These are phyloP conservation scores for Mycena epipterygia DNA, from an alignment of 768 basidiomycete species.

Conservation along the genomic window DNA sequence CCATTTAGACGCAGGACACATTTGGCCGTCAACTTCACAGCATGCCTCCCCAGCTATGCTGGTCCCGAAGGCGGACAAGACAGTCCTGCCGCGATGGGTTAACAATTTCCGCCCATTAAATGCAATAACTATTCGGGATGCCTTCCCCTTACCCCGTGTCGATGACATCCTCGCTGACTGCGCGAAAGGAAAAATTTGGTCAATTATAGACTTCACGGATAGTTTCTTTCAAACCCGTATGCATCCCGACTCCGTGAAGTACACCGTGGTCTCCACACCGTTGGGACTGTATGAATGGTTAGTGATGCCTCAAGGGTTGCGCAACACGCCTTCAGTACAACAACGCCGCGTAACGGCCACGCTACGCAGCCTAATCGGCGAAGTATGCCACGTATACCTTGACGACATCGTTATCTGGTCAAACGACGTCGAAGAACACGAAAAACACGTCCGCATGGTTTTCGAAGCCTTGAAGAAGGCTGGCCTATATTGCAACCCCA, in stretches of 20 bases:
- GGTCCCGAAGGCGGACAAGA: constrained; percentile 47
- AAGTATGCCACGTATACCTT: constrained; percentile 51
- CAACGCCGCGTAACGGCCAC: constrained; percentile 42
- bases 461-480: constrained; percentile 35
- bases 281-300: too few species aligned
- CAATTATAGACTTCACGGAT: too few species aligned
- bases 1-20: constrained; percentile 41
- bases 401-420: constrained; percentile 56
- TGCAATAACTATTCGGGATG: constrained; percentile 44
- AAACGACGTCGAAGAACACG: constrained; percentile 43
- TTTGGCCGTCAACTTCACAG: constrained; percentile 47
- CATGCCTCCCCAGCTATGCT: constrained; percentile 51
- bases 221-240: constrained; percentile 52
- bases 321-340: constrained; percentile 45
- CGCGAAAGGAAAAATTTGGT: too few species aligned
- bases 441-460: constrained; percentile 36
- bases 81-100: constrained; percentile 49
- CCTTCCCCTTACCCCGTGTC: constrained; percentile 48
- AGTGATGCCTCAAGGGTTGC: too few species aligned
- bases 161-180: too few species aligned
- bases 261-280: constrained; percentile 50
- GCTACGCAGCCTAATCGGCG: constrained; percentile 45
- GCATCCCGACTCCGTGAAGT: constrained; percentile 41
- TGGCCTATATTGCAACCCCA: constrained; percentile 36
- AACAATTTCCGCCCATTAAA: constrained; percentile 51